phyloP scores from a whole-genome alignment of 208 protist species.

The Blechomonas ayalai region DNA sequence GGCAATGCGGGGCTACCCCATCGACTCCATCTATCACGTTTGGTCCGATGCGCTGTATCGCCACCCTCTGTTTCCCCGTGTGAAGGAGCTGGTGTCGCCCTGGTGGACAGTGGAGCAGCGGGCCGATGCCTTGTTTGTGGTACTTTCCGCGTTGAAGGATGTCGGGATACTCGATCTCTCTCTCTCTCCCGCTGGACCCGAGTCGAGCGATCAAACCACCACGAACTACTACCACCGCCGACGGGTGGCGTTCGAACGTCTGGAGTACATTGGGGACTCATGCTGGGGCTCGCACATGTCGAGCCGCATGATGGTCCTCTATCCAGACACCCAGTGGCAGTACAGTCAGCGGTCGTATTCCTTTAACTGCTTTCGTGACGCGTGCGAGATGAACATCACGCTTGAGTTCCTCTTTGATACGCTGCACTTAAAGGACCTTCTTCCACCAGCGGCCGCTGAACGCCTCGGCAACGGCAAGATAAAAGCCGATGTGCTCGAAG shows the following conservation, averaged over 20 bases:
- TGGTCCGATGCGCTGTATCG: constrained; percentile 60
- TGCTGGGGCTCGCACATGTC: constrained; percentile 60
- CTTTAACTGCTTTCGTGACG: constrained; percentile 65
- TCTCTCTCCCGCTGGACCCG: constrained; percentile 13
- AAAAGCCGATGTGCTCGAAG: constrained; percentile 81
- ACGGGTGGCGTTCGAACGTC: constrained; percentile 65
- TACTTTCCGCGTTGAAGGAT: constrained; percentile 34
- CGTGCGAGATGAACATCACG: constrained; percentile 80
- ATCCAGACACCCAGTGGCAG: constrained; percentile 65
- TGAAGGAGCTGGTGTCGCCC: constrained; percentile 25
- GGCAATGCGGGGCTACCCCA: constrained; percentile 55
- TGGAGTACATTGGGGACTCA: constrained; percentile 85
- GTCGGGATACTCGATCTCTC: constrained; percentile 48
- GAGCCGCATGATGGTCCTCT: constrained; percentile 63
- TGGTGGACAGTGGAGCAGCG: constrained; percentile 45
- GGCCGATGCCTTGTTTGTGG: constrained; percentile 18
- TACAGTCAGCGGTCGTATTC: constrained; percentile 50
- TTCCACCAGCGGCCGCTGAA: constrained; percentile 15
- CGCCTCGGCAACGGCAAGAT: constrained; percentile 42
- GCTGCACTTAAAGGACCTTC: constrained; percentile 38
- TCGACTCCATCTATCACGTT: constrained; percentile 53
- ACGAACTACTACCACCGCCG: constrained; percentile 33
- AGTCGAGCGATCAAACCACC: constrained; percentile 1
- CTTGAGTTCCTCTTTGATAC: constrained; percentile 74
- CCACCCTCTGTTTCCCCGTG: constrained; percentile 35